Evolutionary conservation across 805 yeast species (phyloP), one percentile per base, ranked within the genome.

Genomic region (Myxozyma vanderwaltii): DNA sequence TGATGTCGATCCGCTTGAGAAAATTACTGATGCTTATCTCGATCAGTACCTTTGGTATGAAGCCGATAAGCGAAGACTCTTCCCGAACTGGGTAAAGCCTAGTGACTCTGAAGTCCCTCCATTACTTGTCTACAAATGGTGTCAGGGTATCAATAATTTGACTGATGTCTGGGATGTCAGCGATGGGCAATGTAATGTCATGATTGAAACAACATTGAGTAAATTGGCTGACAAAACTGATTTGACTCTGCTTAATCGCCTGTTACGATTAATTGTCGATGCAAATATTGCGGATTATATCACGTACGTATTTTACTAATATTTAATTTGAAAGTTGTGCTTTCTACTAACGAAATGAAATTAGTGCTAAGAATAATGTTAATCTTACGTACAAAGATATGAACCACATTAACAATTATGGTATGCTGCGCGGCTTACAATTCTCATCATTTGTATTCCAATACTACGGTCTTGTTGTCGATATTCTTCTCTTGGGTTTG

Each of bases 31-130:
- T 75, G 97, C 98, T 0, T 94, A 92, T 66, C 74, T 94, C 41
- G 98, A 92, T 69, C 99, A 94, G 69, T 94, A 92, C 68, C 75
- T 94, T 46, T 94, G 98, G 97, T 92, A 88, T 73, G 98, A 94
- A 70, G 92, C 94, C 8, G 96, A 89, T 55, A 85, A 88, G 70
- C 76, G 97, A 59, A 83, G 85, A 6, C 74, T 94, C 27, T 94
- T 94, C 74, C 99, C 99, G 3, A 86, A 86, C 70, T 94, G 99
- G 99, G 81, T 94, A 40, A 94, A 94, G 70, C 99, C 99, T 7
- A 84, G 88, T 66, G 99, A 94, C 68, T 81, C 88, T 29, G 99
- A 94, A 72, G 86, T 94, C 23, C 96, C 98, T 0, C 99, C 97
- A 0, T 73, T 91, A 33, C 76, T 92, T 61, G 96, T 88, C 0